Conservation (phyloP, 208 protist species). For the Trypanosomatidae sp. region DNA sequence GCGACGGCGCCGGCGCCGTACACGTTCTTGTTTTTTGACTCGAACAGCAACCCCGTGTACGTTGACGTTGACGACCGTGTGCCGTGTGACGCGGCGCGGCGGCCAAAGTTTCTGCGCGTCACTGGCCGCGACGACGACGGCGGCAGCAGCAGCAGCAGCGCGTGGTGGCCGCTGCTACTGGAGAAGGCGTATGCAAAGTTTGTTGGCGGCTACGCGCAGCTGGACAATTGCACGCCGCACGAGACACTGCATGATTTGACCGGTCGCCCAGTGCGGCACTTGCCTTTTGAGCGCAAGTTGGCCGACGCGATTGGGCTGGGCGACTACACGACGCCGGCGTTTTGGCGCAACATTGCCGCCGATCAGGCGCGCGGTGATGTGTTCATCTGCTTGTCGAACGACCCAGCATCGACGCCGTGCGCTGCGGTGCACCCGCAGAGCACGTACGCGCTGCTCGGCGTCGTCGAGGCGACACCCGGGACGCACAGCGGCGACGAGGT, state of each 20-base stretch:
- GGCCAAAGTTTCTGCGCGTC: constrained; percentile 49
- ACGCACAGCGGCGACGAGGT: constrained; percentile 36
- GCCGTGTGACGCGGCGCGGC: constrained; percentile 22
- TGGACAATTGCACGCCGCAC: constrained; percentile 74
- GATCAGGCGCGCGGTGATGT: constrained; percentile 55
- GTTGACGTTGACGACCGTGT: constrained; percentile 79
- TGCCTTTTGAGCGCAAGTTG: constrained; percentile 52
- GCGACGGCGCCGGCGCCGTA: constrained; percentile 17
- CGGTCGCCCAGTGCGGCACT: constrained; percentile 64
- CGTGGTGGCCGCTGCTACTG: constrained; percentile 72
- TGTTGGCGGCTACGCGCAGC: constrained; percentile 63
- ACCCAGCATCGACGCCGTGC: not conserved
- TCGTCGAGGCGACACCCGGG: constrained; percentile 40
- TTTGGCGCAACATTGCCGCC: constrained; percentile 53
- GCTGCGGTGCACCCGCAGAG: constrained; percentile 73
- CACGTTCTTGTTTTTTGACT: constrained; percentile 77
- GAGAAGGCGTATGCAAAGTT: constrained; percentile 91
- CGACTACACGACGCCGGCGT: constrained; percentile 36
- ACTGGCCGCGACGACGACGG: too few species aligned
- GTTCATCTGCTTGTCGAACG: constrained; percentile 59
- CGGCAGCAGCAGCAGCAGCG: constrained; percentile 18
- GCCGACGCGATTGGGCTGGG: constrained; percentile 53
- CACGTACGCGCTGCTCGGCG: constrained; percentile 57
- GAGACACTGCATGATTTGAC: constrained; percentile 83
- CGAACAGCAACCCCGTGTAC: constrained; percentile 64